Conservation (phyloP, 805 yeast genomes). For the Ascoidea tarda region DNA sequence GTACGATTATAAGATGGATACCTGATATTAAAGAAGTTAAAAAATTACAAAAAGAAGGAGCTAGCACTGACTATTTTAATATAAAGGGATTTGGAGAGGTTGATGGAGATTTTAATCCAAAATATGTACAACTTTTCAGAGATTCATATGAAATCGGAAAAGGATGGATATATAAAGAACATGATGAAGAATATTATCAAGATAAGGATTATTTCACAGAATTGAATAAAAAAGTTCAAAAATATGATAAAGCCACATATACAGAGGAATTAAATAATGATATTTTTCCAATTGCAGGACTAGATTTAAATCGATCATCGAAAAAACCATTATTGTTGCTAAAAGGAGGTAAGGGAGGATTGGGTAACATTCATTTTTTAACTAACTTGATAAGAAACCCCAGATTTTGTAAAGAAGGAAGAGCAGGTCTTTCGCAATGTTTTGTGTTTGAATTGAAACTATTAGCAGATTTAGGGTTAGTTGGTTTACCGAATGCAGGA, state of each 20-base stretch:
- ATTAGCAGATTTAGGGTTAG: slow-evolving; percentile 86
- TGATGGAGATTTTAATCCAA: slow-evolving; percentile 20
- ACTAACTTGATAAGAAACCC: slow-evolving; percentile 82
- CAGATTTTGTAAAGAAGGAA: slow-evolving; percentile 70
- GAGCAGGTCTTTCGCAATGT: slow-evolving; percentile 47
- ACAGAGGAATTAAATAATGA: slow-evolving; percentile 49
- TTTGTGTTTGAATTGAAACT: slow-evolving; percentile 77
- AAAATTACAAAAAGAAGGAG: slow-evolving; percentile 14
- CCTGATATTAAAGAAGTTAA: slow-evolving; percentile 48
- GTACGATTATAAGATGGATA: slow-evolving; percentile 78
- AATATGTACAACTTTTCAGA: slow-evolving; percentile 46
- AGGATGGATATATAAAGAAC: slow-evolving; percentile 84
- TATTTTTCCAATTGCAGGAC: slow-evolving; percentile 66
- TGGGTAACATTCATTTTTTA: slow-evolving; percentile 92
- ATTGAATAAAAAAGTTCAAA: slow-evolving; percentile 47
- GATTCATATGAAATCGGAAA: slow-evolving; percentile 28
- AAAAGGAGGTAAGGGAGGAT: slow-evolving; percentile 86
- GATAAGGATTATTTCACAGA: slow-evolving; percentile 52
- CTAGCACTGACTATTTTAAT: slow-evolving; percentile 8
- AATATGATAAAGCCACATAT: slow-evolving; percentile 45
- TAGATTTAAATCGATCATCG: slow-evolving; percentile 53
- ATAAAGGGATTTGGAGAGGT: slow-evolving; percentile 18
- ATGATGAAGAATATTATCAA: slow-evolving; percentile 54
- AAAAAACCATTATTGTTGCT: slow-evolving; percentile 55
- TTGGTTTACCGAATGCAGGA: slow-evolving; percentile 95